Percentiles rank a stretch among this genome's conserved stretches.
Conservation (phyloP, 192 early-diverging fungal genomes). For the Podila minutissima region DNA sequence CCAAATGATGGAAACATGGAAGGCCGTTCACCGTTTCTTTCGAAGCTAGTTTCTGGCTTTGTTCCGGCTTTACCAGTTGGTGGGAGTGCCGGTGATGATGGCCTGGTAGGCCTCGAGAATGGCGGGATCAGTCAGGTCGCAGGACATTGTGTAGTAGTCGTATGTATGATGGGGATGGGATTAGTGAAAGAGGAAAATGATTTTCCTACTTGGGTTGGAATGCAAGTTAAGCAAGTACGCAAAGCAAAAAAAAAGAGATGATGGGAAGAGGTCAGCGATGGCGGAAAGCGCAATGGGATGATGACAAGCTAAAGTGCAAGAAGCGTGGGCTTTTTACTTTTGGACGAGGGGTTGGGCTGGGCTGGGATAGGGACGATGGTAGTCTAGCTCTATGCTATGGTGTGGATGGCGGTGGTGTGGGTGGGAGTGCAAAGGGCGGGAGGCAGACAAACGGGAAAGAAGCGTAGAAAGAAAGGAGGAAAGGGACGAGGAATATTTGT, state of each 20-base stretch:
- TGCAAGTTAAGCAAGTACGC: neutral
- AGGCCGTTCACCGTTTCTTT: neutral
- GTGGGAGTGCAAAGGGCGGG: neutral
- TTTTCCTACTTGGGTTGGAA: neutral
- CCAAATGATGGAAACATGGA: no score
- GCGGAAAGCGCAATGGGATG: neutral
- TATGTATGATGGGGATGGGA: neutral
- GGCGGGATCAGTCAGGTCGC: constrained; percentile 69
- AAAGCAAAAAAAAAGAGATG: neutral
- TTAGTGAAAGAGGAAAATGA: no score
- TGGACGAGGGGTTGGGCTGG: neutral
- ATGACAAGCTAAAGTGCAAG: neutral
- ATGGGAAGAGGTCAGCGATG: neutral
- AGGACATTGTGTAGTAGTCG: constrained; percentile 58
- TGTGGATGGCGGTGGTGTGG: neutral
- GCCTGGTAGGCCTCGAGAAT: constrained; percentile 67
- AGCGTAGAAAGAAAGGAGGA: neutral
- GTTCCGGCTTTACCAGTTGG: constrained; percentile 61
- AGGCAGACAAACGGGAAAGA: neutral
- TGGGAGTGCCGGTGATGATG: constrained; percentile 60
- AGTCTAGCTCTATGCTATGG: neutral
- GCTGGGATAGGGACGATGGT: neutral
- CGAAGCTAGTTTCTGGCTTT: neutral
- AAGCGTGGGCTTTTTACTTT: neutral
- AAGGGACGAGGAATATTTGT: no score